A percentile compares a stretch with the other conserved stretches of the same genome.
Conservation (phyloP, 1,284 basidiomycete genomes). For the Clitocybe nebularis region DNA sequence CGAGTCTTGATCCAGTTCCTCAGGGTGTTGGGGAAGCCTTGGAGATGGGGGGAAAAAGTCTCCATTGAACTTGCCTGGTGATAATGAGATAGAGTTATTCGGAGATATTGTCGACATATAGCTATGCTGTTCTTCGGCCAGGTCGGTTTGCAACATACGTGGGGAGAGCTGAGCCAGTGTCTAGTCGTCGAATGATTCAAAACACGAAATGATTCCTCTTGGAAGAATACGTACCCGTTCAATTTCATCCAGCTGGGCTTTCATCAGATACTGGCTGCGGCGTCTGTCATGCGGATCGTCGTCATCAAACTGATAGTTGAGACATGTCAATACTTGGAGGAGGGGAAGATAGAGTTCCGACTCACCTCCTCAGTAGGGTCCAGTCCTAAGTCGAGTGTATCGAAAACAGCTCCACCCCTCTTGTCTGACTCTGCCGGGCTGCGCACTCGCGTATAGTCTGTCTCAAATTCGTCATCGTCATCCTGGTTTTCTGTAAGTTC, state of each 20-base stretch:
- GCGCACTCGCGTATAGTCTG: slow-evolving; percentile 32
- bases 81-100: slow-evolving; percentile 28
- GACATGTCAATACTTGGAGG: slow-evolving; percentile 7
- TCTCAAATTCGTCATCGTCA: slow-evolving; percentile 26
- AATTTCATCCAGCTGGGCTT: slow-evolving; percentile 68
- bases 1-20: slow-evolving; percentile 4
- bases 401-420: slow-evolving; percentile 64
- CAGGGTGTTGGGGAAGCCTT: slow-evolving; percentile 25
- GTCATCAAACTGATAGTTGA: slow-evolving; percentile 52
- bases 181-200: slow-evolving; percentile 27
- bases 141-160: slow-evolving; percentile 45
- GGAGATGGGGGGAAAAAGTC: slow-evolving; percentile 36
- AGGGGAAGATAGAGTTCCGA: slow-evolving; percentile 14
- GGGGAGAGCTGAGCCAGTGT: slow-evolving; percentile 70
- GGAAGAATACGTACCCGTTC: slow-evolving; percentile 48
- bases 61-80: slow-evolving; percentile 25
- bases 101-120: slow-evolving; percentile 26
- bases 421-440: slow-evolving; percentile 54
- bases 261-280: slow-evolving; percentile 67
- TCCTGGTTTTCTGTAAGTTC: slow-evolving; percentile 11
- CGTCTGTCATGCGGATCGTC: slow-evolving; percentile 67
- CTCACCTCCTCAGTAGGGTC: slow-evolving; percentile 47
- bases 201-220: neutral
- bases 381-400: slow-evolving; percentile 66
- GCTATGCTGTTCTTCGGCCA: slow-evolving; percentile 38